Evolutionary conservation across 257 asterid genomes (phyloP), one percentile per base, ranked within the genome.

Genomic region (Leonotis leonurus): DNA sequence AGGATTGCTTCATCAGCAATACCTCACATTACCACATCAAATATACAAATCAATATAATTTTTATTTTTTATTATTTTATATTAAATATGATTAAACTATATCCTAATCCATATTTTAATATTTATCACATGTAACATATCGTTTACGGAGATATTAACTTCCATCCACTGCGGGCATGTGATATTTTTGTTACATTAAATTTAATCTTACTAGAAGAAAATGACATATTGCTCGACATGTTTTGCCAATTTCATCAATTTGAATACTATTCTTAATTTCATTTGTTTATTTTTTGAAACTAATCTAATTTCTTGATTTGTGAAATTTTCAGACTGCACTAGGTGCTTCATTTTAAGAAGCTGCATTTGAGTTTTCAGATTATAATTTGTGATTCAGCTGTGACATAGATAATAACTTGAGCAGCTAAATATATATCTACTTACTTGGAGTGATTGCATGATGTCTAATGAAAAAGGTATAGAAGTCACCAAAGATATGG

Each of bases 401-500:
- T 52, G 56, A 35, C 62, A 40, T 70, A n/a, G 64, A 54, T 66
- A 51, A 16, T n/a, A n/a, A 45, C 17, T 51, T 40, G 56, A 56
- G 39, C 37, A 24, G 37, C 64, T 29, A 41, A 66, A 49, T 35
- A 43, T 35, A 44, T 61, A 64, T 35, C 20, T 29, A 35, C 58
- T 64, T 45, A 30, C 24, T 53, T 67, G 51, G 32, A 30, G 50
- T 33, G 57, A 45, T 66, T 67, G 65, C 64, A 68, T 69, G 66
- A 89, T 89, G 97, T 62, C 90, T 13, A 72, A 70, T 50, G 82
- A 83, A 70, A 81, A 74, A 53, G 79, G 37, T 41, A 77, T 80
- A 60, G 82, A 63, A 67, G 82, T 84, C 46, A 70, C 87, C 33
- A 69, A 84, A 65, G 95, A 89, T 70, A 73, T 89, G n/a, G n/a